A percentile compares a stretch with the other conserved stretches of the same genome.
These are phyloP conservation scores for Funneliformis mosseae DNA, from an alignment of 192 early-diverging fungal species.

Conservation along the genomic window DNA sequence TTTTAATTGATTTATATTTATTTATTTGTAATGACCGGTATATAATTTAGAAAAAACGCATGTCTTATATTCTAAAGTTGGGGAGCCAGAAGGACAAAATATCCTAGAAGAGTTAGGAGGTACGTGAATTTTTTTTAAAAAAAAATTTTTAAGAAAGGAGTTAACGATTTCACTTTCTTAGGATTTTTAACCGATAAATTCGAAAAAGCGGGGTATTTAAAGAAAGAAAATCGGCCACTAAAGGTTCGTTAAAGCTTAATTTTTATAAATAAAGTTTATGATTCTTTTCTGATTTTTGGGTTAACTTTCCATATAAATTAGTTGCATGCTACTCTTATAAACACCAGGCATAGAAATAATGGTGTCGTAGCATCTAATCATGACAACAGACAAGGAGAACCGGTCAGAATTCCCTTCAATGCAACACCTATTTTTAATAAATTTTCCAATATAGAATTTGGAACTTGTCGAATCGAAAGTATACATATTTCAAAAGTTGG, in stretches of 20 bases:
- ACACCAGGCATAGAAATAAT: neutral
- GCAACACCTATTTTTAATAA: neutral
- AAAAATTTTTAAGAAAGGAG: neutral
- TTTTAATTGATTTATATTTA: no score
- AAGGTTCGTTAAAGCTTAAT: neutral
- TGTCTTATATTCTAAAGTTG: constrained; percentile 12
- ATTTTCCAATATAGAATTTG: neutral
- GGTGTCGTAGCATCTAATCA: neutral
- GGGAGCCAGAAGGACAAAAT: neutral
- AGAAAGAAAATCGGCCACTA: neutral
- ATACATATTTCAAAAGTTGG: constrained; percentile 14
- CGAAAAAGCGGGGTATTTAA: neutral
- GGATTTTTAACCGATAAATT: neutral
- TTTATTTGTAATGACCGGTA: neutral
- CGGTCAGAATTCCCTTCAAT: neutral
- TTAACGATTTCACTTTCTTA: neutral
- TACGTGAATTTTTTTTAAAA: neutral
- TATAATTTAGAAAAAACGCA: neutral
- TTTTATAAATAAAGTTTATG: neutral
- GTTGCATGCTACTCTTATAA: constrained; percentile 20
- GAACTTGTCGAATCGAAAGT: neutral
- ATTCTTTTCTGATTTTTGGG: neutral
- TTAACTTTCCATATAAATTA: neutral
- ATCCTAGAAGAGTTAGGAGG: constrained; percentile 2
- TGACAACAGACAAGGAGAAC: neutral